These are phyloP conservation scores for Eucalyptus albens DNA, from an alignment of 345 rosid genomes.

Conservation along the genomic window DNA sequence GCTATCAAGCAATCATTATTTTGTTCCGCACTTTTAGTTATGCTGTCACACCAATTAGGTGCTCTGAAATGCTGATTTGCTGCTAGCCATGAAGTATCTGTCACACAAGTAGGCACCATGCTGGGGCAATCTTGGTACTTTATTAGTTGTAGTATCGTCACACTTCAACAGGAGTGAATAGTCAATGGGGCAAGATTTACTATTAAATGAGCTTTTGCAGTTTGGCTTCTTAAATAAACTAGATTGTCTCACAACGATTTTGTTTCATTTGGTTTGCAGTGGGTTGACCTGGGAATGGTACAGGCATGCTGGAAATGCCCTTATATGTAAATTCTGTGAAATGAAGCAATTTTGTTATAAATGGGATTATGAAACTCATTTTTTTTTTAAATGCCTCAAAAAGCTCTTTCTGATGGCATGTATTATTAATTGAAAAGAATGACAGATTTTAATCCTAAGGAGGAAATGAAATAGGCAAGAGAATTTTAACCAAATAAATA, in stretches of 20 bases:
- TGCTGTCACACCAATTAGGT: background rate
- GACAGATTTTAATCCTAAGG: background rate
- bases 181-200: background rate
- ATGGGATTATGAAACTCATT: background rate
- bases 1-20: background rate
- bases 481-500: background rate
- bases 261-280: background rate
- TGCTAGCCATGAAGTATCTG: background rate
- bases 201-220: background rate
- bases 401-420: background rate
- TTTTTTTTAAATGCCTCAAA: background rate
- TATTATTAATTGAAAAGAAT: background rate
- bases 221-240: background rate
- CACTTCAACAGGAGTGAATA: background rate
- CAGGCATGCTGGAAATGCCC: background rate
- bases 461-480: background rate
- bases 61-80: background rate
- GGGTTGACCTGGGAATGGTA: background rate
- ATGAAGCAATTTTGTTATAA: background rate
- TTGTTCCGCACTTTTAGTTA: background rate
- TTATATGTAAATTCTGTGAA: background rate
- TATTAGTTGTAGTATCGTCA: background rate
- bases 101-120: background rate
- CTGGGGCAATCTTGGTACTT: background rate
- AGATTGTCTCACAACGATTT: background rate